Evolutionary conservation across 2,329 filamentous ascomycete genomes (phyloP), one percentile per base, ranked within the genome.

Genomic region (Teratosphaeria epicoccoides): DNA sequence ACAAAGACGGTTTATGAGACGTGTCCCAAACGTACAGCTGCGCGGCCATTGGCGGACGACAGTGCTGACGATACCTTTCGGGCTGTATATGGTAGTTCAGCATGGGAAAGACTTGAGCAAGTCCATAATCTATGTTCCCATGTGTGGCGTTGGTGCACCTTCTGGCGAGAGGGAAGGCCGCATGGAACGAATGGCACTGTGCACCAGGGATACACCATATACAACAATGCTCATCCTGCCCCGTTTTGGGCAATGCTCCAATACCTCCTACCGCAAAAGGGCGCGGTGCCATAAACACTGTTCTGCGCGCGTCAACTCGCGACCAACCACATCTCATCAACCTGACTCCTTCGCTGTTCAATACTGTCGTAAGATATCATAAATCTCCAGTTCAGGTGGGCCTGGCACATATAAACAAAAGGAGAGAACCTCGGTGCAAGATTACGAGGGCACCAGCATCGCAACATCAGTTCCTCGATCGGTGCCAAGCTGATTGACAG

Each of bases 401-500:
- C 33, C 33, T 40, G 33, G 33, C 20, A 40, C 9, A 9, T 40
- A 40, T 17, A 40, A 22, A 40, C n/a, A 37, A 40, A 40, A 17
- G 33, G 6, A 40, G 20, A 40, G n/a, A 14, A 14, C 33, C 10
- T 17, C 10, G 1, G 14, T 20, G n/a, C 6, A n/a, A n/a, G n/a
- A n/a, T 40, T 9, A 40, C 33, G 14, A 40, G 33, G 14, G 6
- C n/a, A 17, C 40, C 40, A 57, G 24, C n/a, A 57, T n/a, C 24
- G 61, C 62, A n/a, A 64, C 57, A 49, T 62, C 56, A 4, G 52
- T 59, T 10, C 59, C 61, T 14, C 51, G 24, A 20, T 53, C 52
- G 20, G 17, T 28, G 12, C 55, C 54, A 23, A 63, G 53, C 10
- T 55, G 52, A 5, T 37, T 49, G 17, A 50, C 49, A 17, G 51